These are phyloP conservation scores for Rhynchospora pubera DNA, from an alignment of 176 grass and related monocot species.

Conservation along the genomic window DNA sequence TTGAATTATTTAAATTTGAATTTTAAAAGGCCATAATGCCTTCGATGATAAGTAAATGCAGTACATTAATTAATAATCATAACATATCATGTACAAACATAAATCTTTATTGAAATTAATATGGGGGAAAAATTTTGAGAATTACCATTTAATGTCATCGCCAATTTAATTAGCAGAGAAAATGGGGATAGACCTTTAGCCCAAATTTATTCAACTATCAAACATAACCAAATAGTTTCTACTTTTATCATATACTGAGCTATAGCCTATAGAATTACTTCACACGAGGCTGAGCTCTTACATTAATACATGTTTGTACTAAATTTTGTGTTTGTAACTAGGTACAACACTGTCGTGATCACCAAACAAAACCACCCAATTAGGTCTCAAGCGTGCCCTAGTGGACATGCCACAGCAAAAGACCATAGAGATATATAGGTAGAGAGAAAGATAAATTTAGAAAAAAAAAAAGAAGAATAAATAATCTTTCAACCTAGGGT, in stretches of 20 bases:
- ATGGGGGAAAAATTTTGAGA: too few relatives aligned
- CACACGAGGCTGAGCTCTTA: background rate
- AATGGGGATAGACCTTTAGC: too few relatives aligned
- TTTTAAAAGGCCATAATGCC: too few relatives aligned
- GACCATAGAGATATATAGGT: slow-evolving; percentile 35
- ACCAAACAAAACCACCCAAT: slow-evolving; percentile 7
- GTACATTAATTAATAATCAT: too few relatives aligned
- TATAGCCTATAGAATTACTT: background rate
- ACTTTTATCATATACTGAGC: background rate
- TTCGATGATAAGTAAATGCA: too few relatives aligned
- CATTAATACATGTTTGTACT: background rate
- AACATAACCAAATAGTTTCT: background rate
- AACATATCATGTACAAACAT: too few relatives aligned
- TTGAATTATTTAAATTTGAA: too few relatives aligned
- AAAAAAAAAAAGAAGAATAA: background rate
- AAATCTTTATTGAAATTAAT: too few relatives aligned
- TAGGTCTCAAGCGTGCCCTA: slow-evolving; percentile 22
- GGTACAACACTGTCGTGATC: slow-evolving; percentile 1
- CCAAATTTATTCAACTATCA: too few relatives aligned
- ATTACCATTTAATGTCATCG: too few relatives aligned
- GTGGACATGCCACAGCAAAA: slow-evolving; percentile 28
- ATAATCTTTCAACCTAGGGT: slow-evolving; percentile 38
- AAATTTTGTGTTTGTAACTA: background rate
- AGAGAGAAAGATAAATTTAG: slow-evolving; percentile 21
- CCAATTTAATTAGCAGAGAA: too few relatives aligned